A percentile compares a stretch with the other conserved stretches of the same genome.
Evolutionary conservation across 1,284 basidiomycete species (phyloP).

Genomic region (Tausonia pullulans): DNA sequence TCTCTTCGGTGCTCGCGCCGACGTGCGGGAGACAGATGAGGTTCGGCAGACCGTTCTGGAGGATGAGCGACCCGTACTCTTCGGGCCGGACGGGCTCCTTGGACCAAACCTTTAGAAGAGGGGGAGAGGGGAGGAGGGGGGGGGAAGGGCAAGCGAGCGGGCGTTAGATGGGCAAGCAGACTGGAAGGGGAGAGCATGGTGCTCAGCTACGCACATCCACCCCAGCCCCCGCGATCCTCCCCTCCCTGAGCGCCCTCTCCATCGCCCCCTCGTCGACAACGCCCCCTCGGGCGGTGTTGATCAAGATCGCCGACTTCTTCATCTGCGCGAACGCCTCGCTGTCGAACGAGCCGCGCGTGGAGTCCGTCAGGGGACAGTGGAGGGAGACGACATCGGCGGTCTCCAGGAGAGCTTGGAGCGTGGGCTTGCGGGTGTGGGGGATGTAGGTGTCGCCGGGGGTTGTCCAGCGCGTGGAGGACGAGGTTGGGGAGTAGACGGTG

Average conservation of each 20-base stretch:
- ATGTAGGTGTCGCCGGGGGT: neutral
- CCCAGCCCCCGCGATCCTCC: slow-evolving; percentile 38
- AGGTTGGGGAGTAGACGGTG: slow-evolving; percentile 35
- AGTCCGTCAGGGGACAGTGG: slow-evolving; percentile 38
- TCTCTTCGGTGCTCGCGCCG: slow-evolving; percentile 27
- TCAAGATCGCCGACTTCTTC: slow-evolving; percentile 32
- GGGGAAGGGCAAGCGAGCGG: no score
- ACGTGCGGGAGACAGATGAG: neutral
- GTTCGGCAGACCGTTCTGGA: no score
- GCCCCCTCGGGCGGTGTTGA: slow-evolving; percentile 41
- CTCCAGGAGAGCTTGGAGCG: slow-evolving; percentile 33
- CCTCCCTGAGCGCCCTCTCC: slow-evolving; percentile 31
- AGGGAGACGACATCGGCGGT: slow-evolving; percentile 37
- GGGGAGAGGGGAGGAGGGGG: no score
- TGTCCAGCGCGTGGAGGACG: slow-evolving; percentile 26
- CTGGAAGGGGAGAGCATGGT: no score
- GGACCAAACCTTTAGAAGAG: no score
- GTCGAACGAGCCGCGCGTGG: slow-evolving; percentile 35
- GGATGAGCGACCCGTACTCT: no score
- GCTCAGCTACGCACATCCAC: no score
- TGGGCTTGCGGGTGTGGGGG: slow-evolving; percentile 34
- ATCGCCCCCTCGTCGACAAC: slow-evolving; percentile 39
- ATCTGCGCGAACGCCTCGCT: slow-evolving; percentile 31
- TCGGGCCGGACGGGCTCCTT: slow-evolving; percentile 11
- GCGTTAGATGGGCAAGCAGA: no score